A percentile compares a stretch with the other conserved stretches of the same genome.
phyloP scores from a whole-genome alignment of 495 filamentous ascomycete genomes.

The Venustampulla echinocandica region DNA sequence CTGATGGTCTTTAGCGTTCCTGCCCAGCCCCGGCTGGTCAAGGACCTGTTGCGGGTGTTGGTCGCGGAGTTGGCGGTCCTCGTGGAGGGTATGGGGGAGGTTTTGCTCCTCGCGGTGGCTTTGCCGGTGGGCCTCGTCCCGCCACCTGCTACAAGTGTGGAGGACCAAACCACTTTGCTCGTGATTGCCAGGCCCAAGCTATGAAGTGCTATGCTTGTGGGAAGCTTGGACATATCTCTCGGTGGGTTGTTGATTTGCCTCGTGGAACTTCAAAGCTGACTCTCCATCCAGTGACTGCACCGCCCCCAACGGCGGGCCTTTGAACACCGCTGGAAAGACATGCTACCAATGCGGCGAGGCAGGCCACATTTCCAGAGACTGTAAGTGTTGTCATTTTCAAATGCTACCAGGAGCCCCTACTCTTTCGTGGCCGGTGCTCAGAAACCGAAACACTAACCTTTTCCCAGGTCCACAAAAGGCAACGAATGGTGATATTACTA shows the following conservation, averaged over 20 bases:
- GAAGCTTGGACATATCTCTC: constrained; percentile 92
- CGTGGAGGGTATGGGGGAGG: constrained; percentile 63
- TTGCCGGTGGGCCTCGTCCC: constrained; percentile 57
- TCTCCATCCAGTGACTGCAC: constrained; percentile 73
- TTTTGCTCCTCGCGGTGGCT: constrained; percentile 62
- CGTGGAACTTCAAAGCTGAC: not conserved
- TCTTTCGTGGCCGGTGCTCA: constrained; percentile 35
- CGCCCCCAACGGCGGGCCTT: constrained; percentile 88
- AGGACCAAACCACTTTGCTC: constrained; percentile 96
- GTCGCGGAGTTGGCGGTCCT: constrained; percentile 52
- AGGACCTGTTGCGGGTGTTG: constrained; percentile 41
- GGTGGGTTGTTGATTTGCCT: not conserved
- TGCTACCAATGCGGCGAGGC: constrained; percentile 96
- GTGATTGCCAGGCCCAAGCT: constrained; percentile 97
- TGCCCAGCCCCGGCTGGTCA: constrained; percentile 64
- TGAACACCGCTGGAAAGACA: constrained; percentile 93
- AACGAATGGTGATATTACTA: constrained; percentile 38
- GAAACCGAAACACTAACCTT: not conserved
- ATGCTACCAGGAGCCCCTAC: not conserved
- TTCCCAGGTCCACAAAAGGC: constrained; percentile 27
- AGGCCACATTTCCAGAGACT: constrained; percentile 87
- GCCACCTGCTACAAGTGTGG: constrained; percentile 99
- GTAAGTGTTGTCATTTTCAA: constrained; percentile 31
- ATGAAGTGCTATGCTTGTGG: constrained; percentile 99
- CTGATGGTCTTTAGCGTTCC: constrained; percentile 49